phyloP scores from a whole-genome alignment of 495 filamentous ascomycete species.

The Chaetomium cochliodes region DNA sequence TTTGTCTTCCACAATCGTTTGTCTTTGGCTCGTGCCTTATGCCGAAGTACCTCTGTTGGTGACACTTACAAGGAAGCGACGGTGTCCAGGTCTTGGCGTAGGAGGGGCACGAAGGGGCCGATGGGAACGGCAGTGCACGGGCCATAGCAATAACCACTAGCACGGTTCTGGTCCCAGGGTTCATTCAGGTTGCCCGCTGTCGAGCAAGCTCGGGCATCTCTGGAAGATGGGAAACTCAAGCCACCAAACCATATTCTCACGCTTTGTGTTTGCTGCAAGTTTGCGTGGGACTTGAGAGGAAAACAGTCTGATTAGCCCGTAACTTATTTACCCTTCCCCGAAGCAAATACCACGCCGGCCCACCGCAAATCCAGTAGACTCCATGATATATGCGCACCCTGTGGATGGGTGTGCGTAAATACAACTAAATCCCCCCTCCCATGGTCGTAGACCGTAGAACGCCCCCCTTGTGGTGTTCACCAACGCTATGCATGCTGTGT shows the following conservation, averaged over 20 bases:
- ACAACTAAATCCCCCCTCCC: constrained; percentile 5
- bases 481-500: constrained; percentile 3
- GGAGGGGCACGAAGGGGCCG: no score
- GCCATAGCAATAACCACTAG: neutral
- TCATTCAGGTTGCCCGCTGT: no score
- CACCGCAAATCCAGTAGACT: neutral
- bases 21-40: no score
- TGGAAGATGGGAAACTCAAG: neutral
- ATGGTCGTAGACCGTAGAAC: neutral
- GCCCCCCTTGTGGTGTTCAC: constrained; percentile 1
- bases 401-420: neutral
- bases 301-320: neutral
- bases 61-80: no score
- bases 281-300: neutral
- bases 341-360: neutral
- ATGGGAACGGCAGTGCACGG: neutral
- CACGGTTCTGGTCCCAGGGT: neutral
- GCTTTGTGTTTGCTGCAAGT: neutral
- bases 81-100: no score
- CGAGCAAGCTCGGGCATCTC: neutral
- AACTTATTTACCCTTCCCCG: neutral
- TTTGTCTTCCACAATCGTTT: no score
- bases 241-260: neutral
- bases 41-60: no score
- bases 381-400: constrained; percentile 2